These are phyloP conservation scores for Pontederia crassipes DNA, from an alignment of 176 grass and related monocot species.

Conservation along the genomic window DNA sequence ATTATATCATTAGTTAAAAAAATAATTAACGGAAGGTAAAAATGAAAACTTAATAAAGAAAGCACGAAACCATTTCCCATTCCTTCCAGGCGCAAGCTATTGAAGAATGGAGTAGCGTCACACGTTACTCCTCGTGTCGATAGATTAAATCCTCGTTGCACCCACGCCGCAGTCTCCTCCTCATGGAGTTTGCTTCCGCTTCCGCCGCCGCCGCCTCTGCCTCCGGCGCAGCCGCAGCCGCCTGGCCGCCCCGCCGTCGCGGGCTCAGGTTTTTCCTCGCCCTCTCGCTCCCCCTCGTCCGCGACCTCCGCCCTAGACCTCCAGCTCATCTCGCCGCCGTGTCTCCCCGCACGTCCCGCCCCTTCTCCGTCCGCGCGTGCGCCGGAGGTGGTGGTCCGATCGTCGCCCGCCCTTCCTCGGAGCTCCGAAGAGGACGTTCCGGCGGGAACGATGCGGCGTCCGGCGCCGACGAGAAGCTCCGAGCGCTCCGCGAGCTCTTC, in stretches of 20 bases:
- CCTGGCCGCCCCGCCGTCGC: constrained; percentile 2
- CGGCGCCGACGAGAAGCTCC: constrained; percentile 50
- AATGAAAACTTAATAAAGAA: no score
- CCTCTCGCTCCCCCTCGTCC: constrained; percentile 16
- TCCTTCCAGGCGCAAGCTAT: no score
- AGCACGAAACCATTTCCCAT: no score
- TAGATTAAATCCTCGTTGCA: no score
- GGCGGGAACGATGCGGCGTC: not conserved
- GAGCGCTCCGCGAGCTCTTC: constrained; percentile 51
- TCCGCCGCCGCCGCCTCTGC: constrained; percentile 30
- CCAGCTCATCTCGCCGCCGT: not conserved
- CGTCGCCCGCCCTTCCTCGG: constrained; percentile 52
- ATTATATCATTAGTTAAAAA: no score
- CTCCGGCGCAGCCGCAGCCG: constrained; percentile 17
- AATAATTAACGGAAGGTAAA: no score
- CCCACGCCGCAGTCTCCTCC: no score
- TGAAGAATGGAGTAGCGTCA: no score
- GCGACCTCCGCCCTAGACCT: constrained; percentile 8
- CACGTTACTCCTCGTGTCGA: no score
- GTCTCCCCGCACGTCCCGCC: not conserved
- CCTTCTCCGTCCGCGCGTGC: not conserved
- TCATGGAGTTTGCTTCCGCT: not conserved
- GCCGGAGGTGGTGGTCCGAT: constrained; percentile 26
- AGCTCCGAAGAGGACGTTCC: constrained; percentile 37
- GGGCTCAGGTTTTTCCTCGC: constrained; percentile 15